Evolutionary conservation across 2,329 filamentous ascomycete species (phyloP), one percentile per base, ranked within the genome.

Genomic region (Allantophomopsis lycopodina): DNA sequence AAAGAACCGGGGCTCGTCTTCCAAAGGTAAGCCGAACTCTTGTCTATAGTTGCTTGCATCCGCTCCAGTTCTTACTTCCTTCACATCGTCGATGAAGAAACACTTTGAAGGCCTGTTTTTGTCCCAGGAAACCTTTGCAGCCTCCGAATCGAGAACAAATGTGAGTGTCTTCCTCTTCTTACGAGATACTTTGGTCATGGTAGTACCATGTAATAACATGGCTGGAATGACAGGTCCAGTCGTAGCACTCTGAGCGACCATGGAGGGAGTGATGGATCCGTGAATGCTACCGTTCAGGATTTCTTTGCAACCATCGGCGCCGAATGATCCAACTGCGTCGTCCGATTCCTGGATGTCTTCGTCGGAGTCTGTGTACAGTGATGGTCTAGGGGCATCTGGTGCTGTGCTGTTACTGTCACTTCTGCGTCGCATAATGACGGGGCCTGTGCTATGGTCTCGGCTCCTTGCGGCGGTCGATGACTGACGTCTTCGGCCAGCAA

Each of bases 31-130:
- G 32, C 77, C 75, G 54, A 83, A 84, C 57, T 95, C 88, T 51
- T 89, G 78, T 33, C 85, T 81, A 56, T 94, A 94, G 55, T 94
- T 89, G 42, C 83, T 77, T 14, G 89, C 85, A 55, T 96, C 85
- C 11, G 73, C 73, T 14, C 85, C 87, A 28, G 79, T 76, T 45
- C 88, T 79, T 36, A 96, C 87, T 54, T 94, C 87, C 53, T 84
- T 82, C 52, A 98, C 89, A 56, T 96, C 87, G 53, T 98, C 91
- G 46, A 98, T 84, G 58, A 94, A 93, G 47, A 98, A 82, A 39
- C 76, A 78, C 57, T 95, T 96, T 17, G 77, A 74, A 1, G 83
- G 79, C 30, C 84, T 78, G 7, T 71, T 75, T 36, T 77, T 73
- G 58, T 94, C 83, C 89, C 89, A 96, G 18, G 73, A 82, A 17